A percentile compares a stretch with the other conserved stretches of the same genome.
Evolutionary conservation across 202 grass and related monocot genomes (phyloP).

Genomic region (Cymbopogon flexuosus): DNA sequence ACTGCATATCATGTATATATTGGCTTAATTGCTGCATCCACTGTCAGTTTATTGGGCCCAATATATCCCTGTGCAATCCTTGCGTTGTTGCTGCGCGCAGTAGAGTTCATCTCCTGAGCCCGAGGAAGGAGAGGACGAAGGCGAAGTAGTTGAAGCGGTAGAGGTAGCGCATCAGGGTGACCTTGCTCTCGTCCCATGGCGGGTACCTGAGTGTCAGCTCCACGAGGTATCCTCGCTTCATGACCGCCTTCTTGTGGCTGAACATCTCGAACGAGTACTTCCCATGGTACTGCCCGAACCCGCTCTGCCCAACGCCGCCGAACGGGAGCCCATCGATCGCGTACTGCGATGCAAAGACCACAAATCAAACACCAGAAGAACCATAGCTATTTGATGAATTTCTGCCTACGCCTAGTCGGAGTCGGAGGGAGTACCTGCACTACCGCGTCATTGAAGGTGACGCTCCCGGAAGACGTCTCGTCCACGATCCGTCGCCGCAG

Average conservation of each 20-base stretch:
- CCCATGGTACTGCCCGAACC: slow-evolving; percentile 85
- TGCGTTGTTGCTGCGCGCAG: neutral
- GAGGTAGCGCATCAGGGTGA: slow-evolving; percentile 54
- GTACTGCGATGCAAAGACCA: slow-evolving; percentile 48
- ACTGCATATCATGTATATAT: neutral
- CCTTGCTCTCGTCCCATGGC: slow-evolving; percentile 69
- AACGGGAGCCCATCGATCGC: slow-evolving; percentile 61
- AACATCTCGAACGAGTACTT: slow-evolving; percentile 92
- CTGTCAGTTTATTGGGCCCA: neutral
- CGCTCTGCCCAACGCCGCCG: slow-evolving; percentile 79
- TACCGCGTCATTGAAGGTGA: slow-evolving; percentile 76
- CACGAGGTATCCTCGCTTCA: slow-evolving; percentile 53
- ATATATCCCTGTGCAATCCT: neutral
- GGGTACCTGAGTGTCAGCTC: slow-evolving; percentile 73
- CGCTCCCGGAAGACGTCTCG: slow-evolving; percentile 75
- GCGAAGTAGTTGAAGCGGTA: slow-evolving; percentile 55
- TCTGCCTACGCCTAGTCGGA: neutral
- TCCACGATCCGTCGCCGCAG: slow-evolving; percentile 49
- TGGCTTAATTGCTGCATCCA: neutral
- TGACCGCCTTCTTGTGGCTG: slow-evolving; percentile 76
- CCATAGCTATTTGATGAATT: neutral
- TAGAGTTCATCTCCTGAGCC: slow-evolving; percentile 30
- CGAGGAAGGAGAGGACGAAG: slow-evolving; percentile 52
- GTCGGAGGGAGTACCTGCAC: slow-evolving; percentile 41
- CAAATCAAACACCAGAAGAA: neutral